A percentile compares a stretch with the other conserved stretches of the same genome.
These are phyloP conservation scores for Moesziomyces parantarcticus DNA, from an alignment of 1,284 basidiomycete species.

Conservation along the genomic window DNA sequence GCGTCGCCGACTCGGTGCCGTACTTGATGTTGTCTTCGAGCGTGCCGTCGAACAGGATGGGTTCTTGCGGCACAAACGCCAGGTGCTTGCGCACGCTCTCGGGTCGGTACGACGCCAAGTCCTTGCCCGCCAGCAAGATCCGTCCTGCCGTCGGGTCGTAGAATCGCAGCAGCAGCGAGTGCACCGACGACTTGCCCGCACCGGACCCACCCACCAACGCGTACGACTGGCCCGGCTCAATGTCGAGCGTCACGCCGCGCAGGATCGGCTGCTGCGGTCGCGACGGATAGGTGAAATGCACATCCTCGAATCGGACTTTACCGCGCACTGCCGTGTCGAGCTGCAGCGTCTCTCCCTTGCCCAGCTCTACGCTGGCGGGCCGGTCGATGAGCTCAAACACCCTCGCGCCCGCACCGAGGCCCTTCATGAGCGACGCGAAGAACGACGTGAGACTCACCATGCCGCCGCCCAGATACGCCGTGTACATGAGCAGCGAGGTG, in stretches of 20 bases:
- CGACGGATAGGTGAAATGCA: constrained; percentile 69
- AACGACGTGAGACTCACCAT: constrained; percentile 69
- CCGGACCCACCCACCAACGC: constrained; percentile 68
- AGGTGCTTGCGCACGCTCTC: constrained; percentile 56
- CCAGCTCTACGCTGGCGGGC: constrained; percentile 62
- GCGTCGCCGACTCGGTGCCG: constrained; percentile 77
- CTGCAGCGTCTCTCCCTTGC: constrained; percentile 39
- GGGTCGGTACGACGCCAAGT: constrained; percentile 85
- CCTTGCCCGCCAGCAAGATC: constrained; percentile 85
- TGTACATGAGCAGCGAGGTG: constrained; percentile 86
- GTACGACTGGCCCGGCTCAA: constrained; percentile 66
- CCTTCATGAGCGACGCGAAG: constrained; percentile 72
- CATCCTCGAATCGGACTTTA: constrained; percentile 68
- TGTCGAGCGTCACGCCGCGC: constrained; percentile 66
- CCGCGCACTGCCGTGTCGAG: constrained; percentile 3
- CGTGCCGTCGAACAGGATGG: constrained; percentile 75
- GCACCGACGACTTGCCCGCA: constrained; percentile 82
- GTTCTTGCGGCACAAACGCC: constrained; percentile 66
- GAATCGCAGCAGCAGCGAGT: constrained; percentile 86
- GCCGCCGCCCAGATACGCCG: constrained; percentile 82
- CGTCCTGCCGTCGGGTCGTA: constrained; percentile 88
- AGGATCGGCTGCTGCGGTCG: constrained; percentile 68
- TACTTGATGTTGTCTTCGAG: constrained; percentile 94
- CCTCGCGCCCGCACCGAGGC: constrained; percentile 89
- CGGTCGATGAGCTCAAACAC: constrained; percentile 90